Base-by-base conservation (phyloP, 73 alveolate species). In the Loxodes magnus region DNA sequence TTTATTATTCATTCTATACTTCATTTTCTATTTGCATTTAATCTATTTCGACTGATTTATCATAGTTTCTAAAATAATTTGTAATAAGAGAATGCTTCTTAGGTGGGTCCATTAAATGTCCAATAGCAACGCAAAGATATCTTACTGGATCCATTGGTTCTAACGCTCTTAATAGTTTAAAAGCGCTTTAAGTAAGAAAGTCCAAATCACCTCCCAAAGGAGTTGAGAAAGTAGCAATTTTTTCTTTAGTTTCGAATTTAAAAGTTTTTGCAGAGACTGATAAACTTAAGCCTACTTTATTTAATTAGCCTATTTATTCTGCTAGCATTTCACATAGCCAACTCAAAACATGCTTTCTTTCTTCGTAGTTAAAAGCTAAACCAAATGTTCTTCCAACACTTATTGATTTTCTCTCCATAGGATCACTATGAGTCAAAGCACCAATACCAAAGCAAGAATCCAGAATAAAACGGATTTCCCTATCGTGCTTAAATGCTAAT, bases 361-460 rank as follows among this genome's bases (percentile, higher is more conserved):
- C 82, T 44, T 64, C 75, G 7, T 16, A 14, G 15, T 51, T 64
- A 20, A 51, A 23, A 4, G 58, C 49, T 5, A 55, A 24, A 4
- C 26, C 21, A 31, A 69, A 69, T 0, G 82, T 69, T 36, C 76
- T 27, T 22, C 48, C 33, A 19, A 69, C 63, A 33, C 87, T 50
- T 20, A 79, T 44, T 34, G 82, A 44, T 16, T 60, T 73, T 35
- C 68, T 65, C 24, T 67, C 92, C n/a, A 56, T 82, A 14, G 39
- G 62, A 5, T 62, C 84, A 22, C 49, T 72, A 70, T 86, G 96
- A 37, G 7, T 23, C 25, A 59, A 54, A 30, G 89, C 30, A 1
- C 88, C 39, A 0, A 69, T 62, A 2, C 96, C 96, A 16, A 79
- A 33, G 20, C 89, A 82, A 5, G 85, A 46, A 9, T 67, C 36